Evolutionary conservation across 805 yeast genomes (phyloP), one percentile per base, ranked within the genome.

Genomic region (Kazachstania bromeliacearum): DNA sequence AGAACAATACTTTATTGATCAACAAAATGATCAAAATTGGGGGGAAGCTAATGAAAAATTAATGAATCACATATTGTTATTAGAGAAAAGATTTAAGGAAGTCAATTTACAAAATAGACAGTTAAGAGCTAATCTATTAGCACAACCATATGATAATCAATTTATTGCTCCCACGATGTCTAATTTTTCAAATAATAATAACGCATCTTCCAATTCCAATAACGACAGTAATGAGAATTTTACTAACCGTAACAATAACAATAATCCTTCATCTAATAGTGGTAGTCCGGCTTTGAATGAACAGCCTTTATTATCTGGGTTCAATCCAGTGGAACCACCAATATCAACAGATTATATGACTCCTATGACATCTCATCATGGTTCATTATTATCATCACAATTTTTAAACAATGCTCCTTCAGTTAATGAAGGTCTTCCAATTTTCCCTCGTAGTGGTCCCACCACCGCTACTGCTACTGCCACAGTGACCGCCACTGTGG

Each of bases 21-120:
- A 48, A 12, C 48, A 51, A 9, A 39, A 46, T 15, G 56, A 57
- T 24, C 31, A 38, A 7, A 43, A 42, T 32, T 53, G 60, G 60
- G 45, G 44, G 35, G 30, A 30, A 5, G 46, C 39, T 25, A 53
- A 45, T 34, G 38, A 39, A 29, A 41, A 40, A 16, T 39, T 50
- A 31, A 33, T 43, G 12, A 52, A 48, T 28, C 46, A 45, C 17
- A 42, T 53, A 4, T 44, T 47, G 12, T 26, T 39, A 2, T 34
- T 55, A 31, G 55, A 57, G 34, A 36, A 43, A 19, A 46, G 42
- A 27, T 51, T 55, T 37, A 45, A 45, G n/a, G 51, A 47, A 5
- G 29, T 50, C 9, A 46, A 49, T 19, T 19, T 39, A n/a, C 39
- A 37, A 20, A 57, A 56, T 34, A 44, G 48, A 23, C 45, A 46